Evolutionary conservation across 331 rosid genomes (phyloP).

Genomic region (Dryas integrifolia): DNA sequence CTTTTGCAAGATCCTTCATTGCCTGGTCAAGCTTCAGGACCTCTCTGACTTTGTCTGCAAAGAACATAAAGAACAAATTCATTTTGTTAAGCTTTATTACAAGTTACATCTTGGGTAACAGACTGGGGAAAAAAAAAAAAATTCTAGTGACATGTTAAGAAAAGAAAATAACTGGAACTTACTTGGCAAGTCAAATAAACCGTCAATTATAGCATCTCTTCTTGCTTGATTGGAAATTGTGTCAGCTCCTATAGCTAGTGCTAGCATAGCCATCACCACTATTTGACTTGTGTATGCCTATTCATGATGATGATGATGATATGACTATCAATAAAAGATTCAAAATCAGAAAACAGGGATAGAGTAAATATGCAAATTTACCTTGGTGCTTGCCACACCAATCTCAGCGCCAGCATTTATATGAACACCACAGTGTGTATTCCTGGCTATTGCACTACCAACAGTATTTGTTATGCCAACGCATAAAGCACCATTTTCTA

Average conservation of each 20-base stretch:
- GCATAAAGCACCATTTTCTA: conserved; percentile 92
- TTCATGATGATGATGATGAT: conserved; percentile 15
- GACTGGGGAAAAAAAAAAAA: not conserved
- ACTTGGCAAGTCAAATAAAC: conserved; percentile 90
- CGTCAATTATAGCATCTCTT: conserved; percentile 86
- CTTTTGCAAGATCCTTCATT: conserved; percentile 86
- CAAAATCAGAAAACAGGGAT: conserved; percentile 28
- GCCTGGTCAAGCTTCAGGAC: conserved; percentile 82
- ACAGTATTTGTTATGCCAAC: conserved; percentile 96
- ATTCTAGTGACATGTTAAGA: conserved; percentile 19
- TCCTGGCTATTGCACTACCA: conserved; percentile 94
- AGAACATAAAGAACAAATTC: conserved; percentile 13
- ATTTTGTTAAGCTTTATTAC: conserved; percentile 15
- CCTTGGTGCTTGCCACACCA: conserved; percentile 99
- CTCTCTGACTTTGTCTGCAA: conserved; percentile 81
- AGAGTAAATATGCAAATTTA: conserved; percentile 33
- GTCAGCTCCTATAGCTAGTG: conserved; percentile 93
- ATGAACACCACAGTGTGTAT: conserved; percentile 95
- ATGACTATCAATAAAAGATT: conserved; percentile 1
- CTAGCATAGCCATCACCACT: conserved; percentile 97
- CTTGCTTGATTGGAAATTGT: conserved; percentile 74
- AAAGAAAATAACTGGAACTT: conserved; percentile 36
- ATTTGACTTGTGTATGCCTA: conserved; percentile 99
- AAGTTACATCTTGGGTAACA: conserved; percentile 6
- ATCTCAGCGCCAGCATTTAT: conserved; percentile 98